Conservation (phyloP, 352 stramenopile species). For the Elongisporangium prolatum region DNA sequence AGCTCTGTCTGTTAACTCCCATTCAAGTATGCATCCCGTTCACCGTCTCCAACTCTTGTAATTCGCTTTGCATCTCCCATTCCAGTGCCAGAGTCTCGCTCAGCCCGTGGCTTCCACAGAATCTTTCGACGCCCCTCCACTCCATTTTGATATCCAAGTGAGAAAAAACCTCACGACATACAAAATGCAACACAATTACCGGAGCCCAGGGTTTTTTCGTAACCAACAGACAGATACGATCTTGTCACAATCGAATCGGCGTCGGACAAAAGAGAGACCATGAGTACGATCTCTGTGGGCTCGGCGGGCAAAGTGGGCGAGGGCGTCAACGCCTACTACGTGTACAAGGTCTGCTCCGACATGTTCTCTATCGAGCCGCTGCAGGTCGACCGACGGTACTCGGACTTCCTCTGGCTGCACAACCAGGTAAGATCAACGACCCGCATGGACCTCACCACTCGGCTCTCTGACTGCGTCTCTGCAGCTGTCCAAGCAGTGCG, state of each 20-base stretch:
- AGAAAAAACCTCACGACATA: background rate
- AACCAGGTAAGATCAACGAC: no score
- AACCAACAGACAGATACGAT: background rate
- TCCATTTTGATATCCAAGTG: background rate
- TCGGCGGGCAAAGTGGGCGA: conserved; percentile 73
- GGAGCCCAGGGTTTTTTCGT: background rate
- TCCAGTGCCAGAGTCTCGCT: no score
- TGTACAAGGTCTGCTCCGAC: conserved; percentile 74
- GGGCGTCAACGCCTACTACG: conserved; percentile 80
- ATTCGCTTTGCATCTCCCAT: no score
- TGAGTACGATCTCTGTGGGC: conserved; percentile 47
- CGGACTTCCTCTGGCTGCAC: conserved; percentile 84
- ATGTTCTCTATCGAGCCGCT: conserved; percentile 27
- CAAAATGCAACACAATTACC: background rate
- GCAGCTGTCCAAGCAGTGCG: conserved; percentile 57
- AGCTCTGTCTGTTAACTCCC: no score
- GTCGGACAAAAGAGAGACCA: background rate
- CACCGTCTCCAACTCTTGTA: no score
- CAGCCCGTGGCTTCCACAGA: background rate
- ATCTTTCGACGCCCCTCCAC: background rate
- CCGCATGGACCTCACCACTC: background rate
- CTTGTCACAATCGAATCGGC: background rate
- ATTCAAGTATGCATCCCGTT: no score
- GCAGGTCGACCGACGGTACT: conserved; percentile 78
- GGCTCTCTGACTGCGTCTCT: background rate